A percentile compares a stretch with the other conserved stretches of the same genome.
Conservation (phyloP, 2,329 filamentous ascomycete species). For the Chrysoporthe puriensis region DNA sequence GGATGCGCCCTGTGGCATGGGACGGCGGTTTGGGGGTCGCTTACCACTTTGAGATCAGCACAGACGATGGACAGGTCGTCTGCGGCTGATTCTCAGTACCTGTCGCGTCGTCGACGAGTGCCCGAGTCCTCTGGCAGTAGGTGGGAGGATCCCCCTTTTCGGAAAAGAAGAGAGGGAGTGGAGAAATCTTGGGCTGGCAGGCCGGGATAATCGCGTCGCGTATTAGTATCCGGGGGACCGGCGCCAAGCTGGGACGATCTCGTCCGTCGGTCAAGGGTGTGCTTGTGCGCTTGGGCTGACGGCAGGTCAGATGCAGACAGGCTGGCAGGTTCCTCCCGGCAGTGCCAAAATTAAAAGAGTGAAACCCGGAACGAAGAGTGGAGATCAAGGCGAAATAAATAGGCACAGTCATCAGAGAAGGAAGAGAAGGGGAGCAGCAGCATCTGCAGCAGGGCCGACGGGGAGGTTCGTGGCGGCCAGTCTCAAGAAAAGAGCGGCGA, state of each 20-base stretch:
- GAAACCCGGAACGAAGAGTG: constrained; percentile 3
- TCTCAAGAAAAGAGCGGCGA: background rate
- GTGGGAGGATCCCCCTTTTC: constrained; percentile 19
- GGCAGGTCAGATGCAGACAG: constrained; percentile 13
- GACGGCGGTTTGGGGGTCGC: constrained; percentile 32
- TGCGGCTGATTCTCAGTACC: constrained; percentile 59
- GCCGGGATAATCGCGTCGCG: constrained; percentile 29
- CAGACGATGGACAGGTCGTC: constrained; percentile 63
- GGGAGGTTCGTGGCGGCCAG: background rate
- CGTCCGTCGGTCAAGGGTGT: constrained; percentile 10
- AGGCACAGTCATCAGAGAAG: background rate
- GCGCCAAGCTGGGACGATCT: constrained; percentile 17
- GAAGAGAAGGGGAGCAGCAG: background rate
- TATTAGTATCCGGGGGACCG: constrained; percentile 20
- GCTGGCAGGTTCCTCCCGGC: constrained; percentile 1
- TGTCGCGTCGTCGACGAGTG: constrained; percentile 28
- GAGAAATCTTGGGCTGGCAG: constrained; percentile 22
- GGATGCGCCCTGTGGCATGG: constrained; percentile 9
- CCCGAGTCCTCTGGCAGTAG: constrained; percentile 29
- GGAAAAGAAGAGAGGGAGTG: constrained; percentile 22
- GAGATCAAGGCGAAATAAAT: background rate
- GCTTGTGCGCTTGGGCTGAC: background rate
- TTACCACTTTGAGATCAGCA: constrained; percentile 63
- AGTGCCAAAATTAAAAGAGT: constrained; percentile 6
- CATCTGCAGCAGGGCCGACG: background rate